phyloP scores from a whole-genome alignment of 2,329 filamentous ascomycete species.

The Immersiporthe knoxdaviesiana region DNA sequence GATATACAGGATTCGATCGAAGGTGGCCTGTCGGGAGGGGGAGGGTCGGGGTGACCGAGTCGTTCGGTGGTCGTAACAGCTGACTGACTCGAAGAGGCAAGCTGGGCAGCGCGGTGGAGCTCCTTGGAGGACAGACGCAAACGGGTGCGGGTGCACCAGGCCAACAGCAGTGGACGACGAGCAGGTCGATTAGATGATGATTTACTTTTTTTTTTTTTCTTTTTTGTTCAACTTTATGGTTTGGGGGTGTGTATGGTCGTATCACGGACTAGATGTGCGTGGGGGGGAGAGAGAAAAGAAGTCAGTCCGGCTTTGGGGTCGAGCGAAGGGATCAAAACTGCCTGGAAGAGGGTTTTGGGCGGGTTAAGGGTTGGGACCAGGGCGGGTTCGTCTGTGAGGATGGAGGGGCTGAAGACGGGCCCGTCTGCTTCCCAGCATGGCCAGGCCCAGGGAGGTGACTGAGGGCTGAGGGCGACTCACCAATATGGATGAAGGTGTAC shows the following conservation, averaged over 20 bases:
- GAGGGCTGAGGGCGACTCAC: slow-evolving; percentile 18
- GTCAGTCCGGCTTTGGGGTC: neutral
- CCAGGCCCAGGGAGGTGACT: neutral
- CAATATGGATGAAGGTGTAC: slow-evolving; percentile 30
- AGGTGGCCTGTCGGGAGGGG: slow-evolving; percentile 13
- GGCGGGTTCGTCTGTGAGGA: slow-evolving; percentile 1
- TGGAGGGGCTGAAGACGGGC: slow-evolving; percentile 19
- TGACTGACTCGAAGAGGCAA: slow-evolving; percentile 28
- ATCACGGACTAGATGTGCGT: slow-evolving; percentile 14
- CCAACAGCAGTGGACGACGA: neutral
- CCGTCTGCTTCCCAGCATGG: neutral
- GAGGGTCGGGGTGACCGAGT: slow-evolving; percentile 6
- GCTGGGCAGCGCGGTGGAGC: slow-evolving; percentile 22
- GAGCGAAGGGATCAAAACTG: neutral
- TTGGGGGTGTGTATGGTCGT: slow-evolving; percentile 9
- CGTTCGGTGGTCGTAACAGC: slow-evolving; percentile 21
- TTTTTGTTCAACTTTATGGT: slow-evolving; percentile 16
- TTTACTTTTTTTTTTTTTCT: slow-evolving; percentile 7
- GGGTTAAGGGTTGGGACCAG: neutral
- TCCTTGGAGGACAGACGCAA: slow-evolving; percentile 12
- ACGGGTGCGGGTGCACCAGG: slow-evolving; percentile 13
- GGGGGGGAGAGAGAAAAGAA: neutral
- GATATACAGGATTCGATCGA: slow-evolving; percentile 11
- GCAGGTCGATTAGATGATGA: slow-evolving; percentile 17
- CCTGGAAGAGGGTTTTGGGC: neutral